Base-by-base conservation (phyloP, 1,284 basidiomycete genomes). In the Rhodofomes roseus region DNA sequence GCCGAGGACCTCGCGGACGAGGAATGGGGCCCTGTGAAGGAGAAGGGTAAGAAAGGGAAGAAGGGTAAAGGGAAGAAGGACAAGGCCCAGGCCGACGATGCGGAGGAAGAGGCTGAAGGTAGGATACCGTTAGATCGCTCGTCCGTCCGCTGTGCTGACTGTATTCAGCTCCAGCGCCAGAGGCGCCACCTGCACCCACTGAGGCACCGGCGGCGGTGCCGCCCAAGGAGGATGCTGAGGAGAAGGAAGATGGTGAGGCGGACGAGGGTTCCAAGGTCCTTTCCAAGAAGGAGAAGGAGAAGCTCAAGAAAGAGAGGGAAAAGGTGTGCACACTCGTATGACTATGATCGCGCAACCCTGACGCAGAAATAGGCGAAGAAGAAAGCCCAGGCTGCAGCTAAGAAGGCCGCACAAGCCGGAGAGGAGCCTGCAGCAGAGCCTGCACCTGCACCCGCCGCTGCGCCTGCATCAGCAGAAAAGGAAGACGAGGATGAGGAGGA, bases 271-370 rank as follows among this genome's bases (percentile, higher is more conserved):
- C 78, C 14, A 87, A 88, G 73, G 70, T 96, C 40, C 75, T 95
- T 27, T 86, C 87, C 14, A 96, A 96, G 78, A 95, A 95, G 74
- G 92, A 95, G 79, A 96, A 96, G 77, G 93, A 96, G 73, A 90
- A 88, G 70, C 77, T 95, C 61, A 96, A 96, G 84, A 96, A 96
- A 75, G 95, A 96, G 76, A 85, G 86, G 60, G 94, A 96, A 78
- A 96, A 96, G 87, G 93, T 88, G 55, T 37, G 71, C 63, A 36
- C 43, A 57, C 56, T 56, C 11, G 48, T 52, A 54, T n/a, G n/a
- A n/a, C 51, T 6, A 11, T n/a, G 16, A 27, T 25, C 11, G 2
- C 25, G 20, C 11, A 20, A 22, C 20, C 37, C 18, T 54, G 5
- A 18, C 43, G 27, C 48, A 57, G 43, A n/a, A 29, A 60, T 70